Base-by-base conservation (phyloP, 768 basidiomycete species). In the Kwoniella dejecticola region DNA sequence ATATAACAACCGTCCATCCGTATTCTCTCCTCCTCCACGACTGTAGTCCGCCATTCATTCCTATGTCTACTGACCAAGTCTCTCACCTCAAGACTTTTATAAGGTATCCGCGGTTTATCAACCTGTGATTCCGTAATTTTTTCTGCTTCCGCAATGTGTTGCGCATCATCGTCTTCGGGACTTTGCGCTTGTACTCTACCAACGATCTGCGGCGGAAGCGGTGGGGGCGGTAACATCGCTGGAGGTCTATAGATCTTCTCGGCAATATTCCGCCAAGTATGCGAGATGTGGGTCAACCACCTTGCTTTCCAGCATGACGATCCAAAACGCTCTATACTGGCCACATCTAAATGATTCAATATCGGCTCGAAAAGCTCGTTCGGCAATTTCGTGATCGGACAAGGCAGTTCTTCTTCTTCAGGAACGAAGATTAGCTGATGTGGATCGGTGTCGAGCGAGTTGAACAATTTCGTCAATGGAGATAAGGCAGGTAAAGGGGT, bases 1-100 rank as follows among this genome's bases (percentile, higher is more conserved):
- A 96, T 93, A 75, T 95, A 95, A 10, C 91, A 87, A 1, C 93
- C 93, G 62, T 95, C 93, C 64, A 88, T 75, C 38, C 93, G 86
- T 48, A 95, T 77, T 47, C 93, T 84, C 13, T 91, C 91, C 59
- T 91, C 89, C 77, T 92, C 89, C 42, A 95, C 84, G 75, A 85
- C 90, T 8, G 89, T 79, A 19, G 86, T 86, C 38, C 93, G 84
- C 79, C 86, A 92, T 75, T 90, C 85, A 49, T 81, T 83, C 48
- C 77, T 74, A 75, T 85, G 86, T n/a, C 77, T 79, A 21, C 82
- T 77, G 12, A 86, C 80, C 23, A 90, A 80, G 1, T 80, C 72
- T 38, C 81, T 72, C 59, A 89, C 64, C 26, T 58, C 57, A 38
- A 63, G 54, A 24, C n/a, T 21, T 52, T 52, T 24, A 23, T 23